These are phyloP conservation scores for Malus hybrid DNA, from an alignment of 331 rosid genomes.

Conservation along the genomic window DNA sequence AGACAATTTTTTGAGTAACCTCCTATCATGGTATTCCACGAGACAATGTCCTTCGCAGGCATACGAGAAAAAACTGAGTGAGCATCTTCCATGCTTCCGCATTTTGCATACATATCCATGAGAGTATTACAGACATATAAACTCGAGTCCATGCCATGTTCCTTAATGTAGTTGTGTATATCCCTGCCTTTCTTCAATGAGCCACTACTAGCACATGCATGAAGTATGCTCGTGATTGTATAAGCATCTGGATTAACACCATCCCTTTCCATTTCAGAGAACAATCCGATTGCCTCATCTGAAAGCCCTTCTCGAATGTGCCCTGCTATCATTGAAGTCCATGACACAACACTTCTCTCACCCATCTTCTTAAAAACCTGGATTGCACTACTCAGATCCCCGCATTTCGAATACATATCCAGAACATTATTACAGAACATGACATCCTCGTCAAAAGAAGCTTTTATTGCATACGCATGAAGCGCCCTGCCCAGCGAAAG, in stretches of 20 bases:
- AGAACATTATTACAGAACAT: constrained; percentile 51
- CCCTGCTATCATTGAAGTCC: constrained; percentile 71
- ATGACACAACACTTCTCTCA: constrained; percentile 56
- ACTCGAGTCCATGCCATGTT: constrained; percentile 37
- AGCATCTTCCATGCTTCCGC: constrained; percentile 76
- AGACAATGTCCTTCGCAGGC: constrained; percentile 43
- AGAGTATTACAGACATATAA: constrained; percentile 64
- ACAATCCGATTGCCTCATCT: constrained; percentile 42
- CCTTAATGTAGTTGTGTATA: constrained; percentile 47
- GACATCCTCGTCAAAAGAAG: constrained; percentile 30
- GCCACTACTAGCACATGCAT: constrained; percentile 54
- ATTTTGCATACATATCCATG: constrained; percentile 80
- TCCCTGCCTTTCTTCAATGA: constrained; percentile 48
- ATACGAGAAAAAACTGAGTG: constrained; percentile 41
- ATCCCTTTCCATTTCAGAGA: constrained; percentile 40
- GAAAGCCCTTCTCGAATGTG: constrained; percentile 46
- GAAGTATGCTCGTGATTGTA: constrained; percentile 55
- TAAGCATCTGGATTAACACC: constrained; percentile 42
- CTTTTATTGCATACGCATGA: constrained; percentile 46
- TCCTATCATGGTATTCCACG: constrained; percentile 76
- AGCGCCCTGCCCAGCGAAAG: constrained; percentile 44
- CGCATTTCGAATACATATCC: constrained; percentile 70
- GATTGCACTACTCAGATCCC: constrained; percentile 37
- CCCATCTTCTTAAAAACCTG: constrained; percentile 47
- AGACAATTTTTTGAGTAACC: constrained; percentile 62